A percentile compares a stretch with the other conserved stretches of the same genome.
phyloP scores from a whole-genome alignment of 257 asterid genomes.

The Verbena officinalis region DNA sequence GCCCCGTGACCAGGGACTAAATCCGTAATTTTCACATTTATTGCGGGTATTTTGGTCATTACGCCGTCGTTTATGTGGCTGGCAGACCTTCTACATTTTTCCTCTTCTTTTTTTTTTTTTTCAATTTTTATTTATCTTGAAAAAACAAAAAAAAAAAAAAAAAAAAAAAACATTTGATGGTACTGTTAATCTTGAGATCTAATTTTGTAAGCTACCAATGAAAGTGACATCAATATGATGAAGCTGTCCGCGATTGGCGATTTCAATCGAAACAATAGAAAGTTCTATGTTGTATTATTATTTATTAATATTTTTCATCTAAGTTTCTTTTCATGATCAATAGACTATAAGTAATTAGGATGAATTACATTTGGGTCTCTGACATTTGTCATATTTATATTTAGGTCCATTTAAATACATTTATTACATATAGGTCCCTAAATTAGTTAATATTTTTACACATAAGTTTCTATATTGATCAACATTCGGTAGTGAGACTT shows the following conservation, averaged over 20 bases:
- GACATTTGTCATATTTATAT: too few species aligned
- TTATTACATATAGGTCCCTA: too few species aligned
- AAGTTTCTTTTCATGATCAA: too few species aligned
- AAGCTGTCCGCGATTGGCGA: not conserved
- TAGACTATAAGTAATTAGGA: too few species aligned
- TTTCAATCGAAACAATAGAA: not conserved
- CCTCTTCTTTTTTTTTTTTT: not conserved
- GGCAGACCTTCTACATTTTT: conserved; percentile 21
- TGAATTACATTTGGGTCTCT: too few species aligned
- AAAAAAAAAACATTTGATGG: not conserved
- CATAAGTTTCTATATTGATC: too few species aligned
- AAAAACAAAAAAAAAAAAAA: too few species aligned
- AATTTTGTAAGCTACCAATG: conserved; percentile 28
- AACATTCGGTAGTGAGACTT: too few species aligned
- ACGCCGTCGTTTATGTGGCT: conserved; percentile 23
- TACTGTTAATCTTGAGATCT: conserved; percentile 34
- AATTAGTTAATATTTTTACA: too few species aligned
- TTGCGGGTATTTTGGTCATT: conserved; percentile 20
- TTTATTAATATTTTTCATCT: not conserved
- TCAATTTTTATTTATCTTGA: not conserved
- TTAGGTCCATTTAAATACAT: too few species aligned
- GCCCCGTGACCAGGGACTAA: conserved; percentile 59
- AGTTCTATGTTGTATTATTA: not conserved
- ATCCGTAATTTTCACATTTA: conserved; percentile 29
- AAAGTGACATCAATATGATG: conserved; percentile 25